phyloP scores from a whole-genome alignment of 345 rosid species.

The Camelina hispida region DNA sequence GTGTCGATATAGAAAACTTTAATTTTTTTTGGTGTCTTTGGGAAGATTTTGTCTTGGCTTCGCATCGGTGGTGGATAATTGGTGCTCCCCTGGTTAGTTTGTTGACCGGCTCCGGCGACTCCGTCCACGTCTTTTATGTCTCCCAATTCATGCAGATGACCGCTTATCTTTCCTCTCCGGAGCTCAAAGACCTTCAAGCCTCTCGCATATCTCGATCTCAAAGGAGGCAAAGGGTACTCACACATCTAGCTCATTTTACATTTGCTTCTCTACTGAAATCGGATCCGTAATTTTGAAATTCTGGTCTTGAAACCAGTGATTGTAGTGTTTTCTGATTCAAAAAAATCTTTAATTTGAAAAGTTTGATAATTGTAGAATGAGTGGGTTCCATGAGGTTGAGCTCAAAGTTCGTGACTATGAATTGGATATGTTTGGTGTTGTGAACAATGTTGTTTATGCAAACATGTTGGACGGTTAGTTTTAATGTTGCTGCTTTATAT shows the following conservation, averaged over 20 bases:
- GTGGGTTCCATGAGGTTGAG: conserved; percentile 61
- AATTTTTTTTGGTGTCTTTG: too few relatives aligned
- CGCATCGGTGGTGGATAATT: too few relatives aligned
- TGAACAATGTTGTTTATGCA: conserved; percentile 85
- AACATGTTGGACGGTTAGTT: conserved; percentile 76
- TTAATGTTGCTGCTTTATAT: background rate
- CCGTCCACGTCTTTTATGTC: conserved; percentile 33
- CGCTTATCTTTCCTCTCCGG: conserved; percentile 38
- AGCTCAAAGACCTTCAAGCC: conserved; percentile 36
- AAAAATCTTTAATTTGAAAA: background rate
- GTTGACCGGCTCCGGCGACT: background rate
- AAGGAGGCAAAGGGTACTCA: conserved; percentile 65
- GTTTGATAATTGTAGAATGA: conserved; percentile 51
- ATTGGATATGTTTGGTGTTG: conserved; percentile 89
- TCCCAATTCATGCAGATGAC: conserved; percentile 20
- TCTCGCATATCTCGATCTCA: conserved; percentile 54
- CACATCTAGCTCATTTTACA: background rate
- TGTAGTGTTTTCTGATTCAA: background rate
- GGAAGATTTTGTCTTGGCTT: too few relatives aligned
- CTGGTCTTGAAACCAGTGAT: background rate
- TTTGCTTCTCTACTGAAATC: background rate
- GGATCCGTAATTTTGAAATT: background rate
- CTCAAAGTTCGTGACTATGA: conserved; percentile 84
- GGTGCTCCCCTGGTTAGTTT: too few relatives aligned
- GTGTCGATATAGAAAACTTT: too few relatives aligned